phyloP scores from a whole-genome alignment of 345 rosid genomes.

The Nephelium lappaceum region DNA sequence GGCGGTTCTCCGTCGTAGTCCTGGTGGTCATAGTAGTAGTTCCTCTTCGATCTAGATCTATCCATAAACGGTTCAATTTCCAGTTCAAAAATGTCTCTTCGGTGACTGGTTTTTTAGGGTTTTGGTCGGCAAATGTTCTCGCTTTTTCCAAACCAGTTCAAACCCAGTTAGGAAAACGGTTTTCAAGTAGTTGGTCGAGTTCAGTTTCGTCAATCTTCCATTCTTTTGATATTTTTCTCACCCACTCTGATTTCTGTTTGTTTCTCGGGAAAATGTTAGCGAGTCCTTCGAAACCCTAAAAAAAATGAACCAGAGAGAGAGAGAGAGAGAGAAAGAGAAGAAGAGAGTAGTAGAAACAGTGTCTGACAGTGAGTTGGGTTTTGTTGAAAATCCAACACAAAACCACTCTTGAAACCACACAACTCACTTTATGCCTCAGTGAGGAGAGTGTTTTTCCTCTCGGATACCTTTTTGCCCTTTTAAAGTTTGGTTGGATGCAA shows the following conservation, averaged over 20 bases:
- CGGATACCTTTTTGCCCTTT: no score
- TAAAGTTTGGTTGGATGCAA: no score
- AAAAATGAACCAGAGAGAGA: no score
- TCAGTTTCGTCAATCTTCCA: not conserved
- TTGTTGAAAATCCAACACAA: not conserved
- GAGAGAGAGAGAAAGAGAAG: not conserved
- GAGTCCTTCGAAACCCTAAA: not conserved
- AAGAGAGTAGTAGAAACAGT: not conserved
- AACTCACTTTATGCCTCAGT: no score
- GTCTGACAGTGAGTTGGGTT: no score
- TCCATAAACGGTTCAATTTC: slow-evolving; percentile 48
- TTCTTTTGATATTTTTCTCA: no score
- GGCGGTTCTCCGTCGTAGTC: slow-evolving; percentile 71
- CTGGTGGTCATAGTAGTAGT: slow-evolving; percentile 89
- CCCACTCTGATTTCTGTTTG: not conserved
- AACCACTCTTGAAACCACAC: no score
- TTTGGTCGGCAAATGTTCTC: not conserved
- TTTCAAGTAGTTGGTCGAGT: not conserved
- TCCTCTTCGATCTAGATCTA: slow-evolving; percentile 97
- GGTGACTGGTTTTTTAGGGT: not conserved
- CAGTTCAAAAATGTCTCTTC: not conserved
- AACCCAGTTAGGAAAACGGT: no score
- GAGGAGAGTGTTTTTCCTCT: no score
- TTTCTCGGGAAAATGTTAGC: slow-evolving; percentile 4
- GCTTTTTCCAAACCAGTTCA: no score